Conservation (phyloP, 306 rosid species). For the Malus sieversii region DNA sequence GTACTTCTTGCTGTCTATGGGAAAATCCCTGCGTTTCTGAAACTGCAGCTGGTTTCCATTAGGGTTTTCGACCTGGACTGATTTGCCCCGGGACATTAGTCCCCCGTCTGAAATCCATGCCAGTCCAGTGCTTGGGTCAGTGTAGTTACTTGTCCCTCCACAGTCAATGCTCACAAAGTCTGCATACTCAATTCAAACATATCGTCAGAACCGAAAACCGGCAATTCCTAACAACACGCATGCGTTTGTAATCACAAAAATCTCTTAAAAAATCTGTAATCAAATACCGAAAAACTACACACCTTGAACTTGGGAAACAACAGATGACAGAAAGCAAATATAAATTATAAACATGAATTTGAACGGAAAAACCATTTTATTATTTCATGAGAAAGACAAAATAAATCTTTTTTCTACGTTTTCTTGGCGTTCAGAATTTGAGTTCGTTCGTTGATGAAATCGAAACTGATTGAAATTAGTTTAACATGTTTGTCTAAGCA, state of each 20-base stretch:
- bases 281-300: conserved; percentile 13
- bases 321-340: conserved; percentile 30
- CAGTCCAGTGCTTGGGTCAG: conserved; percentile 57
- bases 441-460: conserved; percentile 7
- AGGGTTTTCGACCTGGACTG: conserved; percentile 43
- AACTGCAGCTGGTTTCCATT: conserved; percentile 52
- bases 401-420: conserved; percentile 15
- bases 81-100: conserved; percentile 43
- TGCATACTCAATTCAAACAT: conserved; percentile 20
- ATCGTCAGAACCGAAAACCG: neutral
- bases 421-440: conserved; percentile 14
- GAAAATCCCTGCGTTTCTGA: conserved; percentile 62
- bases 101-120: conserved; percentile 69
- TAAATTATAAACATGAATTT: conserved; percentile 27
- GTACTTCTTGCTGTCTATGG: conserved; percentile 60
- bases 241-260: neutral
- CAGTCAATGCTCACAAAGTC: conserved; percentile 85
- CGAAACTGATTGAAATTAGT: conserved; percentile 22
- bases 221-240: neutral
- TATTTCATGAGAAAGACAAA: conserved; percentile 23
- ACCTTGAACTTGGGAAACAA: conserved; percentile 75
- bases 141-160: conserved; percentile 67
- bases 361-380: conserved; percentile 46
- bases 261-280: neutral
- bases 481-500: conserved; percentile 23